Conservation (phyloP, 345 rosid genomes). For the Lepidium didymum region DNA sequence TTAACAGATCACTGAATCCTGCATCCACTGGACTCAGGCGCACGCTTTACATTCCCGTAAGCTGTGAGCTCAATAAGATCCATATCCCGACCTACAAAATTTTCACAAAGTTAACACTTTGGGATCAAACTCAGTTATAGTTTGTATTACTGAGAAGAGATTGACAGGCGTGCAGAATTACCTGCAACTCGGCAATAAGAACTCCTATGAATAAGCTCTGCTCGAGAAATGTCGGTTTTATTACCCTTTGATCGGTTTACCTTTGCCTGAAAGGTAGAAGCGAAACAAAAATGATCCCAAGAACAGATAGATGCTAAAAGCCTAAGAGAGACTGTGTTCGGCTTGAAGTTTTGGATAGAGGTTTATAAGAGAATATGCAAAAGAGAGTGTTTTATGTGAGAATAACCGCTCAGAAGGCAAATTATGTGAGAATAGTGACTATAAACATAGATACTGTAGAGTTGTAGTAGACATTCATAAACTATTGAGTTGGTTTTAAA, state of each 20-base stretch:
- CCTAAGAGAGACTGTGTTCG: not conserved
- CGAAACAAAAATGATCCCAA: not conserved
- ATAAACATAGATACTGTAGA: not conserved
- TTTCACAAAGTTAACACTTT: not conserved
- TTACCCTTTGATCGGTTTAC: constrained; percentile 91
- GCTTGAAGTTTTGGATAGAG: not conserved
- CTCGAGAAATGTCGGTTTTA: constrained; percentile 63
- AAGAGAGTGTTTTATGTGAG: not conserved
- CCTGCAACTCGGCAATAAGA: constrained; percentile 91
- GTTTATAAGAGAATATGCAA: not conserved
- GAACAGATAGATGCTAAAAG: not conserved
- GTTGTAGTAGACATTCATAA: not conserved
- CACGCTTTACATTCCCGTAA: constrained; percentile 69
- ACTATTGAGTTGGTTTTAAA: not conserved
- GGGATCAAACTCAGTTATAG: not conserved
- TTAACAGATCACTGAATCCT: constrained; percentile 55
- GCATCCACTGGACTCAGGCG: constrained; percentile 62
- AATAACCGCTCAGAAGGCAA: not conserved
- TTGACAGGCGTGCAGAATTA: constrained; percentile 12
- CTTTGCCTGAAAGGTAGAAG: constrained; percentile 46
- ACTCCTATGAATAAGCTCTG: constrained; percentile 82
- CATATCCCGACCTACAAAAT: constrained; percentile 68
- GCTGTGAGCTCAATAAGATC: constrained; percentile 85
- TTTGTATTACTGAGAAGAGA: not conserved
- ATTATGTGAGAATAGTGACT: not conserved